Conservation (phyloP, 257 asterid species). For the Fraxinus cuspidata region DNA sequence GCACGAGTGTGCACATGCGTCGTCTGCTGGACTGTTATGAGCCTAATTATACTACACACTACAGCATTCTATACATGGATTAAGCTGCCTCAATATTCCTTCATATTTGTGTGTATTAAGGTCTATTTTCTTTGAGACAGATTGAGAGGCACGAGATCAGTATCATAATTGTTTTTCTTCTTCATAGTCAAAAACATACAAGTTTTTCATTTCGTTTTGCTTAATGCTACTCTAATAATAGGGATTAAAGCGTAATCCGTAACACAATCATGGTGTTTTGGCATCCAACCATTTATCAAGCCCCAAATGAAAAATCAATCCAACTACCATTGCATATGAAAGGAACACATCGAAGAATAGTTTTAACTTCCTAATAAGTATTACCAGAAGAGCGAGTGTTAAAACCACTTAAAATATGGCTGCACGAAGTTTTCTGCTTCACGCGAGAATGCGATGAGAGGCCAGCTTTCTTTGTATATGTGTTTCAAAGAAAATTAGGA, state of each 20-base stretch:
- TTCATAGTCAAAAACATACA: not conserved
- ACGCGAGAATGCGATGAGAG: constrained; percentile 31
- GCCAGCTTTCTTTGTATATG: constrained; percentile 60
- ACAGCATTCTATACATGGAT: too few species aligned
- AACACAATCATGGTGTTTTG: not conserved
- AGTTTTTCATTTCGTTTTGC: not conserved
- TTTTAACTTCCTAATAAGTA: not conserved
- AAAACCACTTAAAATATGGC: constrained; percentile 32
- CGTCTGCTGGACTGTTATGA: not conserved
- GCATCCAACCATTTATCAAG: not conserved
- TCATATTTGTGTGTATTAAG: not conserved
- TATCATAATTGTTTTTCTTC: not conserved
- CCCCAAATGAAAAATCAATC: not conserved
- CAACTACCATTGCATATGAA: not conserved
- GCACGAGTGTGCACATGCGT: too few species aligned
- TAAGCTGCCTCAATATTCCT: not conserved
- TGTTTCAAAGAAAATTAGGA: constrained; percentile 33
- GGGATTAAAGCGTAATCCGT: too few species aligned
- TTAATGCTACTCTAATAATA: too few species aligned
- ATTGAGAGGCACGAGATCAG: too few species aligned
- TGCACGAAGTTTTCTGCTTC: constrained; percentile 42
- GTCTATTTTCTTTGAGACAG: not conserved
- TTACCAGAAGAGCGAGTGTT: constrained; percentile 55
- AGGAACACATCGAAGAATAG: not conserved
- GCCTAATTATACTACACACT: too few species aligned